Conservation (phyloP, 805 yeast species). For the Candida insectalens region DNA sequence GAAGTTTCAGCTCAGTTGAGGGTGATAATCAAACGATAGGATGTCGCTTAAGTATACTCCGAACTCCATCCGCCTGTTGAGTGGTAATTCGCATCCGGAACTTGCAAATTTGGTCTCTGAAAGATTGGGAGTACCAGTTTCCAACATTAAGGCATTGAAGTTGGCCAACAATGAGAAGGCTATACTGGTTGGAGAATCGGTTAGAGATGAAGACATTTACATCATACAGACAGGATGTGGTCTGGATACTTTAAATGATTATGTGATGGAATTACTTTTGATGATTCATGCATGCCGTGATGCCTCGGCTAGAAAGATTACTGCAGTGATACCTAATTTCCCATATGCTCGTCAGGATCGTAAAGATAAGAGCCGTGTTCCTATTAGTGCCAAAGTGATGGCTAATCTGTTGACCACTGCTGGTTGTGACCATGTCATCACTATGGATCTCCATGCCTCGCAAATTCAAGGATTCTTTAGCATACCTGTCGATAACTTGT, state of each 20-base stretch:
- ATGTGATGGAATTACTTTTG: conserved; percentile 62
- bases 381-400: conserved; percentile 76
- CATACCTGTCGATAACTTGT: conserved; percentile 75
- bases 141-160: conserved; percentile 74
- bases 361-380: conserved; percentile 79
- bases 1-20: background rate
- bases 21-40: background rate
- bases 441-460: conserved; percentile 84
- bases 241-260: conserved; percentile 57
- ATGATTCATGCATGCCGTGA: conserved; percentile 78
- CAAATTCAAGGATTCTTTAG: conserved; percentile 83
- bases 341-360: conserved; percentile 88
- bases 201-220: conserved; percentile 77
- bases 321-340: conserved; percentile 75
- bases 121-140: conserved; percentile 54
- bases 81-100: conserved; percentile 76
- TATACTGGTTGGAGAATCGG: conserved; percentile 71
- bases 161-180: conserved; percentile 72
- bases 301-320: conserved; percentile 75
- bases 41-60: conserved; percentile 25
- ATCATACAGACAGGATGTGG: conserved; percentile 59
- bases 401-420: conserved; percentile 78
- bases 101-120: conserved; percentile 65
- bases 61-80: conserved; percentile 40
- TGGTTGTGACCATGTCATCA: conserved; percentile 79